Base-by-base conservation (phyloP, 2,329 filamentous ascomycete species). In the Pseudogymnoascus sp. region DNA sequence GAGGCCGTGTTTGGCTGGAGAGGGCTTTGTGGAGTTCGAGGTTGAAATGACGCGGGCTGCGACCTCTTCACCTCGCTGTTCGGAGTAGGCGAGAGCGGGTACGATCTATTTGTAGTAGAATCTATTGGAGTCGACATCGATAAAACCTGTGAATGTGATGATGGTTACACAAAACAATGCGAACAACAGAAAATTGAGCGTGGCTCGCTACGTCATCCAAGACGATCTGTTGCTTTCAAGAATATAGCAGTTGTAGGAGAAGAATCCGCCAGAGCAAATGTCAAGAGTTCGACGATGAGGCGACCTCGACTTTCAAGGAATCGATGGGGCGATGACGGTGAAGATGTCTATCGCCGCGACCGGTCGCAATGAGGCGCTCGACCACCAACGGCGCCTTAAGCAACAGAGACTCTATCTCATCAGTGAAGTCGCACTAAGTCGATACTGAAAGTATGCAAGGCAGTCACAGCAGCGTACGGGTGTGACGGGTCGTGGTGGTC, bases 11-110 rank as follows among this genome's bases (percentile, higher is more conserved):
- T 58, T 39, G 37, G 20, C 37, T 39, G 35, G 37, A 58, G 57
- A 71, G 84, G 84, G 72, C 84, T 87, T 78, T 86, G 83, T 71
- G 84, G 84, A 68, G 84, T 87, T 70, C 83, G 83, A 68, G 84
- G 84, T 73, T 86, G 83, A 66, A 82, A 85, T 75, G 82, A 84
- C 83, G 86, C 86, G 12, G 60, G 57, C 18, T 58, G 33, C n/a
- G 37, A 15, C 57, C 37, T 61, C 22, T 58, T 39, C 20, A 58
- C 33, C 57, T 58, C 57, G 57, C 57, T 58, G 18, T 58, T 58
- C 33, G 57, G 57, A 30, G 33, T 58, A 15, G 57, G 57, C 20
- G 57, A 58, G 33, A 58, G 57, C 33, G 57, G 57, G 33, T 58
- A 58, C 33, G 57, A 37, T 37, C 57, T 58, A 37, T 58, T 37